A percentile compares a stretch with the other conserved stretches of the same genome.
Conservation (phyloP, 2,329 filamentous ascomycete genomes). For the Didymellaceae sp. region DNA sequence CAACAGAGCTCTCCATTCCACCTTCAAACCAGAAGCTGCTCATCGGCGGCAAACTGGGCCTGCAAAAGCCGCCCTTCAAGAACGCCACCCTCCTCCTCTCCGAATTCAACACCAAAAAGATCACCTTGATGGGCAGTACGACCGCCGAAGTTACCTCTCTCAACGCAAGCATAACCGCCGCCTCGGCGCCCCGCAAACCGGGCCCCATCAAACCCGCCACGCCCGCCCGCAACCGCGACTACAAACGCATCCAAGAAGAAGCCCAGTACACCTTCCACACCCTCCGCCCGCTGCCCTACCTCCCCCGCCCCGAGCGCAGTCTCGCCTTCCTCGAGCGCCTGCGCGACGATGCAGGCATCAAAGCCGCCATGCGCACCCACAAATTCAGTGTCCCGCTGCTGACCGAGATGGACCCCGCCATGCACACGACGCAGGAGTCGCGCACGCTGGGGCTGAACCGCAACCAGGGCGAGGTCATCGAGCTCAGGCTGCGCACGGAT, state of each 20-base stretch:
- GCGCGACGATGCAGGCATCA: slow-evolving; percentile 83
- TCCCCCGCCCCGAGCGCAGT: slow-evolving; percentile 77
- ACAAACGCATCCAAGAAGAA: slow-evolving; percentile 62
- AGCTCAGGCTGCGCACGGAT: slow-evolving; percentile 89
- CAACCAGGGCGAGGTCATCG: slow-evolving; percentile 87
- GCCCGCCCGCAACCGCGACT: slow-evolving; percentile 51
- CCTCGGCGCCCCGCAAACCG: slow-evolving; percentile 48
- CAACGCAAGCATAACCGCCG: slow-evolving; percentile 49
- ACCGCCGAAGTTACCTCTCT: slow-evolving; percentile 65
- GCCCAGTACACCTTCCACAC: slow-evolving; percentile 80
- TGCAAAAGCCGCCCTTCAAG: slow-evolving; percentile 70
- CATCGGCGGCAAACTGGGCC: slow-evolving; percentile 68
- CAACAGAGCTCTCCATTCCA: slow-evolving; percentile 64
- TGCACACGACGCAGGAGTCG: slow-evolving; percentile 82
- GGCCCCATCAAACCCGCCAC: slow-evolving; percentile 51
- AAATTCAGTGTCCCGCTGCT: slow-evolving; percentile 83
- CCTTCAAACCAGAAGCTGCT: slow-evolving; percentile 70
- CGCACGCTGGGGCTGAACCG: slow-evolving; percentile 85
- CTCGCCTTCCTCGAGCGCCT: slow-evolving; percentile 76
- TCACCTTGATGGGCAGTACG: slow-evolving; percentile 70
- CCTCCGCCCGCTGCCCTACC: slow-evolving; percentile 75
- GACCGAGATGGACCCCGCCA: slow-evolving; percentile 92
- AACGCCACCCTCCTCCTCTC: slow-evolving; percentile 60
- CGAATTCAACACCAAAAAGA: slow-evolving; percentile 62
- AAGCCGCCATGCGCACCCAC: slow-evolving; percentile 81